Evolutionary conservation across 176 grass and related monocot species (phyloP).

Genomic region (Eragrostis nindensis): DNA sequence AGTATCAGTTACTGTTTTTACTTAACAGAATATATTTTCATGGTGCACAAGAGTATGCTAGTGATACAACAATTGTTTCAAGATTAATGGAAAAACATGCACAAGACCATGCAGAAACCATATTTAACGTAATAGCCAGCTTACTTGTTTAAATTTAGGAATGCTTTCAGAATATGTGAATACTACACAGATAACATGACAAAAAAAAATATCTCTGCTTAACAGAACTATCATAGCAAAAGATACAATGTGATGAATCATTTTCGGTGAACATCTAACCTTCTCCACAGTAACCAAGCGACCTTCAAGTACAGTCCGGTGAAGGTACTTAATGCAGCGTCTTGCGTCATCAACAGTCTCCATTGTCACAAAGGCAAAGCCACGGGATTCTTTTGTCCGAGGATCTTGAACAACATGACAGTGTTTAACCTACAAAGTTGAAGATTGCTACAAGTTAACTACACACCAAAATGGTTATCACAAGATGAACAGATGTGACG

Average conservation of each 20-base stretch:
- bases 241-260: neutral
- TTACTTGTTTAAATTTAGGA: conserved; percentile 37
- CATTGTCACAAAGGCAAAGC: conserved; percentile 97
- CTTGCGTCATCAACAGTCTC: conserved; percentile 76
- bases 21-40: conserved; percentile 5
- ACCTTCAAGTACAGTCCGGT: conserved; percentile 88
- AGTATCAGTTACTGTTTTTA: conserved; percentile 28
- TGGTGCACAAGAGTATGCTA: conserved; percentile 38
- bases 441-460: conserved; percentile 10
- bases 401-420: conserved; percentile 91
- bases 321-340: conserved; percentile 79
- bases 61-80: conserved; percentile 38
- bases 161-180: neutral
- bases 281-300: conserved; percentile 86
- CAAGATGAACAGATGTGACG: neutral
- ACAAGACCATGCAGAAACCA: conserved; percentile 32
- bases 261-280: conserved; percentile 40
- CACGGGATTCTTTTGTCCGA: conserved; percentile 88
- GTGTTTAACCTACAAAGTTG: conserved; percentile 63
- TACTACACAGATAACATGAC: conserved; percentile 30
- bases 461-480: conserved; percentile 29
- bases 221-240: conserved; percentile 10
- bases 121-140: conserved; percentile 17
- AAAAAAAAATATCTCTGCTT: conserved; percentile 31
- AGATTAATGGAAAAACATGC: conserved; percentile 1